Base-by-base conservation (phyloP, 495 filamentous ascomycete genomes). In the Talaromyces proteolyticus region DNA sequence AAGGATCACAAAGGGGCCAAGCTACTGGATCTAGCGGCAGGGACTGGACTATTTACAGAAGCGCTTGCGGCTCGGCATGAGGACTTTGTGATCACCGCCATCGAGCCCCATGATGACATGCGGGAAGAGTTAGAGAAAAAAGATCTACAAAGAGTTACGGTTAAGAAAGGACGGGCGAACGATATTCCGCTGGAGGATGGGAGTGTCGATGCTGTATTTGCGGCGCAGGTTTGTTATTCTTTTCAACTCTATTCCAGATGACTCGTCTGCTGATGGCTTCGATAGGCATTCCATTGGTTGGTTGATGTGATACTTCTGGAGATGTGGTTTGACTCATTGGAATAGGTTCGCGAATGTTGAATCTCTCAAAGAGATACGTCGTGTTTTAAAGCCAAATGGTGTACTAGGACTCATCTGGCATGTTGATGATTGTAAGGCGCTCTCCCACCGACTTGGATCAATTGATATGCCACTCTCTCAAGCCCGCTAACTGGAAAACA, bases 31-130 rank as follows among this genome's bases (percentile, higher is more conserved):
- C 63, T 89, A 19, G 85, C 73, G 0, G 74, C 79, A 3, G 85
- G 85, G 0, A 86, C 81, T 0, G 85, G 84, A 8, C 86, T 86
- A 54, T 81, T 85, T 56, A 86, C 82, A 3, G 75, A 82, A 54
- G 53, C 76, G 17, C 66, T 88, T 6, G 74, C 75, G 1, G 58
- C 42, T 4, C 61, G 81, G 23, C 60, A 67, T 2, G 78, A 86
- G 57, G 57, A 59, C 19, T 86, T 70, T 59, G 58, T 72, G 20
- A 73, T 87, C 37, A 53, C 80, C 14, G 85, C 81, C 4, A 69
- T 86, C 20, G 82, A 86, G 56, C 84, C 84, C 6, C 81, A 84
- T 56, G 64, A 59, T 17, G 72, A 59, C 1, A 87, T 87, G 84
- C 63, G 81, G 16, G 65, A 62, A 22, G 70, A 76, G 54, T 67